Evolutionary conservation across 2,329 filamentous ascomycete genomes (phyloP).

Genomic region (Fusarium sp.): DNA sequence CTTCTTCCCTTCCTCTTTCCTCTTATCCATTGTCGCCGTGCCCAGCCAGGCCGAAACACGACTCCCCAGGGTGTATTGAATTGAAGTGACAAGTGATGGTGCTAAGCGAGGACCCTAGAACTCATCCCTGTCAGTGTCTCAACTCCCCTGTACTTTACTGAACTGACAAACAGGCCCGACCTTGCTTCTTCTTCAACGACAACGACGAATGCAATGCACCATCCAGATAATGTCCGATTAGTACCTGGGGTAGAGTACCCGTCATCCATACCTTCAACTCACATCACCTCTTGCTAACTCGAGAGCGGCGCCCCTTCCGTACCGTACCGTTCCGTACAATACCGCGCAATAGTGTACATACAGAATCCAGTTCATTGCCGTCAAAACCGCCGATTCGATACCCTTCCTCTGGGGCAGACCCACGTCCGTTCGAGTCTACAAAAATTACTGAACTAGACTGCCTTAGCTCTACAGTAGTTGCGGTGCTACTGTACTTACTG

Average conservation of each 20-base stretch:
- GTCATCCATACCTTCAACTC: slow-evolving; percentile 10
- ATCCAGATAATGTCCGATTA: slow-evolving; percentile 7
- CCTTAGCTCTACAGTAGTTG: slow-evolving; percentile 12
- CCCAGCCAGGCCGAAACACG: slow-evolving; percentile 12
- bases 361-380: slow-evolving; percentile 4
- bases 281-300: not conserved
- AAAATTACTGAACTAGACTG: not conserved
- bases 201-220: not conserved
- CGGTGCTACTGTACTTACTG: slow-evolving; percentile 11
- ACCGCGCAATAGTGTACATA: not conserved
- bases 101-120: slow-evolving; percentile 27
- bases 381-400: slow-evolving; percentile 42
- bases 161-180: not conserved
- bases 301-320: not conserved
- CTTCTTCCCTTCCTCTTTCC: slow-evolving; percentile 9
- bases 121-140: slow-evolving; percentile 16
- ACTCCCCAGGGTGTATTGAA: slow-evolving; percentile 12
- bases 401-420: slow-evolving; percentile 39
- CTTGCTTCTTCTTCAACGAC: slow-evolving; percentile 26
- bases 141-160: slow-evolving; percentile 8
- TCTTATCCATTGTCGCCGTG: slow-evolving; percentile 21
- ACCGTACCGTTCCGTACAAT: not conserved
- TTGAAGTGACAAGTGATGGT: slow-evolving; percentile 37
- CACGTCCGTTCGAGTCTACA: slow-evolving; percentile 18
- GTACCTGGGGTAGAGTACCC: not conserved